Evolutionary conservation across 495 filamentous ascomycete species (phyloP).

Genomic region (Xylona heveae): DNA sequence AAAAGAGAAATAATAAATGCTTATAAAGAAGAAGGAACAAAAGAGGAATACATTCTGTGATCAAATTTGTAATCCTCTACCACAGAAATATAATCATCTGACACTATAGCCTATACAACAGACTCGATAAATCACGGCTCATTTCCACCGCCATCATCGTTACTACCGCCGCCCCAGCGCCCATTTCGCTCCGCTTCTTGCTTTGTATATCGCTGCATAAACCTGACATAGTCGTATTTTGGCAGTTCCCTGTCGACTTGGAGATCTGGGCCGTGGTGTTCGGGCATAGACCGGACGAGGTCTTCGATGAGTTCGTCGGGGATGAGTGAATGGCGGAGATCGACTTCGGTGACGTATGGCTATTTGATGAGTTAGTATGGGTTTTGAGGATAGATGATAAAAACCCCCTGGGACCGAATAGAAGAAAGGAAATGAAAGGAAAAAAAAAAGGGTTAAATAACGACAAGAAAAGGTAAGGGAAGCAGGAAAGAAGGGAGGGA

Average conservation of each 20-base stretch:
- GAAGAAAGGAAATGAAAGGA: neutral
- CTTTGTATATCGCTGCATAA: conserved; percentile 71
- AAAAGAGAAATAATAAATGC: no score
- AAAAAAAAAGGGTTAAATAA: conserved; percentile 1
- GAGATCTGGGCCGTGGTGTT: conserved; percentile 56
- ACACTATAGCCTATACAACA: no score
- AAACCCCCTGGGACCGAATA: neutral
- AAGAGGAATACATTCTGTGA: no score
- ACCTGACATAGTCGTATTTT: conserved; percentile 82
- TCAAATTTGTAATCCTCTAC: no score
- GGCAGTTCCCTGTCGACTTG: conserved; percentile 51
- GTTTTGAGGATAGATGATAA: no score
- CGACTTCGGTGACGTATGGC: conserved; percentile 95
- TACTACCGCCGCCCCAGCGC: conserved; percentile 10
- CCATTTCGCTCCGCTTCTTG: no score
- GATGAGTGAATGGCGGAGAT: conserved; percentile 81
- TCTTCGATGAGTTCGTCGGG: conserved; percentile 92
- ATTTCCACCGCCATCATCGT: neutral
- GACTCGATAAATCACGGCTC: no score
- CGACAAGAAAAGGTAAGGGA: neutral
- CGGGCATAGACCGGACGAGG: conserved; percentile 66
- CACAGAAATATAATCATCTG: no score
- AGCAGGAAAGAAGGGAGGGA: neutral
- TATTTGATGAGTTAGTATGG: no score
- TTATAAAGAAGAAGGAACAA: no score